These are phyloP conservation scores for Amanita molliuscula DNA, from an alignment of 768 basidiomycete genomes.

Conservation along the genomic window DNA sequence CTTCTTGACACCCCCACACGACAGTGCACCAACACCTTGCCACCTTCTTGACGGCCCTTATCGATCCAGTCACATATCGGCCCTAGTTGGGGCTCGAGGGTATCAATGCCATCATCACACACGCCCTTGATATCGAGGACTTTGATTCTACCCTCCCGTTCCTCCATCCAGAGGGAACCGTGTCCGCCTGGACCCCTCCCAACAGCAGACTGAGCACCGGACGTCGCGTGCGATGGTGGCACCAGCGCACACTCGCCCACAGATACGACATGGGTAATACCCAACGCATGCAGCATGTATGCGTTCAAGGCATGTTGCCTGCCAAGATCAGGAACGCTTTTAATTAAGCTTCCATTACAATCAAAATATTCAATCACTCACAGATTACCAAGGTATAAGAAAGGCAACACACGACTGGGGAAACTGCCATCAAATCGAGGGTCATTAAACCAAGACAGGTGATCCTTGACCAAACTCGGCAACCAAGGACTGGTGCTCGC, in stretches of 20 bases:
- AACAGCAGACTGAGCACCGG: slow-evolving; percentile 25
- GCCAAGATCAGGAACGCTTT: slow-evolving; percentile 9
- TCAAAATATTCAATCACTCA: slow-evolving; percentile 32
- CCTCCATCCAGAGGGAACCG: slow-evolving; percentile 81
- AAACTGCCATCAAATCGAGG: slow-evolving; percentile 91
- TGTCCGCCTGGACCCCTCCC: slow-evolving; percentile 41
- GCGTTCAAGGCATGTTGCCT: slow-evolving; percentile 93
- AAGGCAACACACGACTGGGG: slow-evolving; percentile 86
- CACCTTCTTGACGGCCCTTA: slow-evolving; percentile 68
- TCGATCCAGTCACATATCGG: slow-evolving; percentile 94
- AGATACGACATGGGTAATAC: slow-evolving; percentile 94
- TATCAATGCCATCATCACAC: slow-evolving; percentile 95
- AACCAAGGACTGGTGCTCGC: slow-evolving; percentile 63
- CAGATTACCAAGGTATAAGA: slow-evolving; percentile 92
- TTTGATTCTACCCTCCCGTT: slow-evolving; percentile 80
- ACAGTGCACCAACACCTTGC: slow-evolving; percentile 91
- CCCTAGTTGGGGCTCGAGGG: slow-evolving; percentile 78
- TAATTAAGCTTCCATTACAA: background rate
- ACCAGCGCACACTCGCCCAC: slow-evolving; percentile 92
- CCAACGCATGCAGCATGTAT: slow-evolving; percentile 91
- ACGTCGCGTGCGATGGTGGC: slow-evolving; percentile 34
- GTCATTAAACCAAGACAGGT: slow-evolving; percentile 93
- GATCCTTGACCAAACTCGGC: slow-evolving; percentile 53
- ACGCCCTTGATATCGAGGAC: slow-evolving; percentile 88
- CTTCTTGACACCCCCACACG: slow-evolving; percentile 97